phyloP scores from a whole-genome alignment of 2,329 filamentous ascomycete genomes.

The Hypoxylon sp. region DNA sequence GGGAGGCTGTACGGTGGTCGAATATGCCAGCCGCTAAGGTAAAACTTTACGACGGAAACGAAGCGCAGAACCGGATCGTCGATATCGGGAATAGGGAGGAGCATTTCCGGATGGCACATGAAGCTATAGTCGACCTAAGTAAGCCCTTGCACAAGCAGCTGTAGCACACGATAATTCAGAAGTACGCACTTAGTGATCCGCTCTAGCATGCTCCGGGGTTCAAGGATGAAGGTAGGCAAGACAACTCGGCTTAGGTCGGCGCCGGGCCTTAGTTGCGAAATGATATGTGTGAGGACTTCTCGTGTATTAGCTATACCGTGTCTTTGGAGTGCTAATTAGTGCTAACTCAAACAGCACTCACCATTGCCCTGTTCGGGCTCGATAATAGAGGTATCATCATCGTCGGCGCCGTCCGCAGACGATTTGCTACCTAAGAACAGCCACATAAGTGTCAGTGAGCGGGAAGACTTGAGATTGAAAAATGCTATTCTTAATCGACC shows the following conservation, averaged over 20 bases:
- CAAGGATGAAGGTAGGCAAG: slow-evolving; percentile 96
- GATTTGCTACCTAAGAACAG: slow-evolving; percentile 50
- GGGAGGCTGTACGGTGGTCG: slow-evolving; percentile 83
- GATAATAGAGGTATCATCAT: slow-evolving; percentile 84
- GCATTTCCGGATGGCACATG: slow-evolving; percentile 98
- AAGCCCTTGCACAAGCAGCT: slow-evolving; percentile 29
- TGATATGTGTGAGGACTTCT: slow-evolving; percentile 94
- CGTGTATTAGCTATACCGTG: slow-evolving; percentile 33
- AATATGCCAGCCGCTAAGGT: slow-evolving; percentile 98
- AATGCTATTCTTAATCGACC: slow-evolving; percentile 6
- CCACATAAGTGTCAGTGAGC: slow-evolving; percentile 34
- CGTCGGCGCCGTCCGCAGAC: slow-evolving; percentile 72
- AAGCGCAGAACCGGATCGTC: slow-evolving; percentile 93
- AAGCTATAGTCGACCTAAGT: slow-evolving; percentile 72
- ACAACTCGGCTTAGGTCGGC: slow-evolving; percentile 96
- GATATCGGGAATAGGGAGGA: slow-evolving; percentile 87
- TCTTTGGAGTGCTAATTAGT: not conserved
- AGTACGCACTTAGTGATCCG: slow-evolving; percentile 91
- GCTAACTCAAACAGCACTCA: slow-evolving; percentile 61
- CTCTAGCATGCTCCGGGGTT: slow-evolving; percentile 97
- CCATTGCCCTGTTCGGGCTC: slow-evolving; percentile 96
- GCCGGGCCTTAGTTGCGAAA: slow-evolving; percentile 94
- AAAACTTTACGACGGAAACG: slow-evolving; percentile 96
- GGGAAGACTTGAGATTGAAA: slow-evolving; percentile 3
- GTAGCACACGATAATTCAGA: not conserved